These are phyloP conservation scores for Durotheca rogersii DNA, from an alignment of 495 filamentous ascomycete genomes.

Conservation along the genomic window DNA sequence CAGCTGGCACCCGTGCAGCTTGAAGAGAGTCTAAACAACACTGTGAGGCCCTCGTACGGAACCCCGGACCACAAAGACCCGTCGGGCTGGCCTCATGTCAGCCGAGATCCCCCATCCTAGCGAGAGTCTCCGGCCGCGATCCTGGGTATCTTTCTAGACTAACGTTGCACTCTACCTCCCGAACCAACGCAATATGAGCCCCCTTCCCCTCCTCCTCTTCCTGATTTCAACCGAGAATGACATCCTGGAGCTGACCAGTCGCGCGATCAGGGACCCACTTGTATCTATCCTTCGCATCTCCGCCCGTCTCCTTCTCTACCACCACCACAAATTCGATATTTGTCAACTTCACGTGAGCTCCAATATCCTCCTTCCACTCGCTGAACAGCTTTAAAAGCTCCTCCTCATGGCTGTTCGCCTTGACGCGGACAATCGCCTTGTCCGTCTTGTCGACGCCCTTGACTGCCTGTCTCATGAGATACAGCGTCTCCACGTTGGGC, in stretches of 20 bases:
- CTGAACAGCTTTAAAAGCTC: constrained; percentile 21
- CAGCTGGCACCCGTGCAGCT: too few species aligned
- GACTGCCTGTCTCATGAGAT: constrained; percentile 29
- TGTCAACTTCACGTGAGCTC: constrained; percentile 6
- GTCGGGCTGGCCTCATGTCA: too few species aligned
- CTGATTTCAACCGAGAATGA: constrained; percentile 32
- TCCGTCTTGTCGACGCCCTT: constrained; percentile 24
- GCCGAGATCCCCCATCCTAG: too few species aligned
- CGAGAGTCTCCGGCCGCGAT: too few species aligned
- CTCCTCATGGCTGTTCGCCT: constrained; percentile 13
- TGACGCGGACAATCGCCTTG: constrained; percentile 36
- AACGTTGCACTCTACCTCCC: too few species aligned
- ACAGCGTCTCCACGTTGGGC: constrained; percentile 34
- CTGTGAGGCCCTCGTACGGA: too few species aligned
- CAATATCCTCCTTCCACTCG: constrained; percentile 26
- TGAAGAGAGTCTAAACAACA: too few species aligned
- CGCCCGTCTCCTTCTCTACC: constrained; percentile 16
- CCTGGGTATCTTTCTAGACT: too few species aligned
- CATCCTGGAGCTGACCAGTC: constrained; percentile 29
- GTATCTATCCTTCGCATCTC: constrained; percentile 16
- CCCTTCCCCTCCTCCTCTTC: too few species aligned
- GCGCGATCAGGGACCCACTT: constrained; percentile 19
- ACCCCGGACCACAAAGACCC: too few species aligned
- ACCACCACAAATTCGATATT: constrained; percentile 32
- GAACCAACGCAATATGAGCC: too few species aligned